A percentile compares a stretch with the other conserved stretches of the same genome.
These are phyloP conservation scores for Tetrahymena malaccensis DNA, from an alignment of 73 alveolate species.

Conservation along the genomic window DNA sequence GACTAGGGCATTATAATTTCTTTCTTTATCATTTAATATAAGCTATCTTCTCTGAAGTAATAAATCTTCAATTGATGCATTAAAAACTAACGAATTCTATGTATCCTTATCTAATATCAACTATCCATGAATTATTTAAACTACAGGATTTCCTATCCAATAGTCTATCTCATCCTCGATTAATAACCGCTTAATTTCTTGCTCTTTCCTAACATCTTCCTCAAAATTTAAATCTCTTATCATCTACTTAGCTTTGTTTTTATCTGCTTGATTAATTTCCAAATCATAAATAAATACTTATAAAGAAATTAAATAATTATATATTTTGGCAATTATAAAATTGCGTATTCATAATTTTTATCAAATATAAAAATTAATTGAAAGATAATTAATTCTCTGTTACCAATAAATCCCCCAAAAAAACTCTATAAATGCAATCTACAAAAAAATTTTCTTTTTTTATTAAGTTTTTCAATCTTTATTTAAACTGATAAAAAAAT, in stretches of 20 bases:
- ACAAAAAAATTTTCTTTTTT: too few relatives aligned
- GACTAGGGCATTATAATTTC: neutral
- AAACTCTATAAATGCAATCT: too few relatives aligned
- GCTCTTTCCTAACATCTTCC: neutral
- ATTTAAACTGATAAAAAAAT: too few relatives aligned
- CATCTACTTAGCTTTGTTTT: neutral
- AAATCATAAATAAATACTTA: too few relatives aligned
- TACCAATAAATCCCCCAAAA: too few relatives aligned
- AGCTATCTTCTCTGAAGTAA: neutral
- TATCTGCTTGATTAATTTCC: neutral
- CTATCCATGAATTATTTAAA: neutral
- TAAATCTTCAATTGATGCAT: neutral
- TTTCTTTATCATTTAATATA: neutral
- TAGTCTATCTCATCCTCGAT: neutral
- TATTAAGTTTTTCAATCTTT: too few relatives aligned
- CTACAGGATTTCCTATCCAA: neutral
- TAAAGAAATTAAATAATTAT: too few relatives aligned
- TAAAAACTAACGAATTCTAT: neutral
- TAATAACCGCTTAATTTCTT: neutral
- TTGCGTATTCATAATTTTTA: too few relatives aligned
- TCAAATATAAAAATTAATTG: too few relatives aligned
- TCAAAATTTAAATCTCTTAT: neutral
- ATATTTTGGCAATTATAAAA: too few relatives aligned
- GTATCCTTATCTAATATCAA: neutral
- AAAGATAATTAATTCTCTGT: too few relatives aligned